Evolutionary conservation across 129 eudicot genomes (phyloP).

Genomic region (Lactuca sativa): DNA sequence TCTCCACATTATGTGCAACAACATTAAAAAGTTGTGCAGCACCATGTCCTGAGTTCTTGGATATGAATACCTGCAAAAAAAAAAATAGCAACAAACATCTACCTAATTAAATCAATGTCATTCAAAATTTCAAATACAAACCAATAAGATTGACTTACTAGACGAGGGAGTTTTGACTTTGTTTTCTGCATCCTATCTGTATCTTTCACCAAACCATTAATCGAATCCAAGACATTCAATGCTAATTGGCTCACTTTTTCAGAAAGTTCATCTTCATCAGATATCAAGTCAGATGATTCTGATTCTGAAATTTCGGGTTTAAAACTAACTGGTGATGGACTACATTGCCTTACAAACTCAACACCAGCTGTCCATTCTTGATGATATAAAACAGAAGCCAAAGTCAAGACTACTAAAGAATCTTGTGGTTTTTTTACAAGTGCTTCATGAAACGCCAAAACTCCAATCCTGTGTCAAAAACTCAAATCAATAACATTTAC

Average conservation of each 20-base stretch:
- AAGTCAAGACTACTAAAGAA: constrained; percentile 64
- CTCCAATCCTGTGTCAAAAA: constrained; percentile 66
- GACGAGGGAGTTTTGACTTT: constrained; percentile 46
- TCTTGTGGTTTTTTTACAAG: constrained; percentile 63
- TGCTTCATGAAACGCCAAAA: constrained; percentile 80
- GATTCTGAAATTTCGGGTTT: constrained; percentile 59
- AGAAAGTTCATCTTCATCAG: constrained; percentile 64
- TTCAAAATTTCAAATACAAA: background rate
- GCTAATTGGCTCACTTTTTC: constrained; percentile 49
- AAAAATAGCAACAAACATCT: too few species aligned
- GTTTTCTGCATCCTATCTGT: constrained; percentile 37
- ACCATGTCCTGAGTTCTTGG: constrained; percentile 37
- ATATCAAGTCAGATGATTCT: constrained; percentile 31
- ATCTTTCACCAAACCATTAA: constrained; percentile 38
- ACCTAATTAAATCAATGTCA: too few species aligned
- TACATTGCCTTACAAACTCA: constrained; percentile 54
- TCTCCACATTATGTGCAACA: constrained; percentile 20
- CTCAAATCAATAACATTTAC: constrained; percentile 1
- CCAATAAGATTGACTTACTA: constrained; percentile 48
- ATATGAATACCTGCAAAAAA: constrained; percentile 56
- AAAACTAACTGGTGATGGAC: constrained; percentile 34
- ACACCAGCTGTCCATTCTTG: constrained; percentile 61
- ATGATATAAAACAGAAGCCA: constrained; percentile 72
- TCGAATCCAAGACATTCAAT: constrained; percentile 40
- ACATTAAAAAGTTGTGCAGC: constrained; percentile 38